Conservation (phyloP, 2,329 filamentous ascomycete genomes). For the Diatrype stigma region DNA sequence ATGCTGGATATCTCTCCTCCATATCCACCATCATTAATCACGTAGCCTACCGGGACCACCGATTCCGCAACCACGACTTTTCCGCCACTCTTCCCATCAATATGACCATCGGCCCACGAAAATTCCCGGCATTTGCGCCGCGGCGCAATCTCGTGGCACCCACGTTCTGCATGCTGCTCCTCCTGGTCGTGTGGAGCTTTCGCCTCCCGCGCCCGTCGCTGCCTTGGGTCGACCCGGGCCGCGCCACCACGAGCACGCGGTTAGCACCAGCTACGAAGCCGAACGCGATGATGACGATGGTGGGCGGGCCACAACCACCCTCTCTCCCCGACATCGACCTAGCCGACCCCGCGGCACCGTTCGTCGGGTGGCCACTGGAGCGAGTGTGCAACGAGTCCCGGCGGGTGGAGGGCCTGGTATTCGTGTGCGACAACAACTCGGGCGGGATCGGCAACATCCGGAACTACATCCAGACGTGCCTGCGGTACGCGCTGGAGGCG, state of each 20-base stretch:
- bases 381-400: conserved; percentile 39
- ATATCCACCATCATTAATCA: too few species aligned
- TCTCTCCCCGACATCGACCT: conserved; percentile 35
- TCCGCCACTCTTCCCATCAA: neutral
- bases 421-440: conserved; percentile 47
- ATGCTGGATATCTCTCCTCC: too few species aligned
- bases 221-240: conserved; percentile 16
- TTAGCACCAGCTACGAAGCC: conserved; percentile 4
- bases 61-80: too few species aligned
- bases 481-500: conserved; percentile 45
- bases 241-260: conserved; percentile 5
- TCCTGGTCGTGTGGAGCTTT: conserved; percentile 25
- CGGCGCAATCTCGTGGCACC: conserved; percentile 26
- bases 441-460: conserved; percentile 48
- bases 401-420: conserved; percentile 39
- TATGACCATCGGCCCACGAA: conserved; percentile 25
- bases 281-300: too few species aligned
- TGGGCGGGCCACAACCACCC: too few species aligned
- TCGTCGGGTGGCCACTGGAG: conserved; percentile 41
- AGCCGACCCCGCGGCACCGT: conserved; percentile 35
- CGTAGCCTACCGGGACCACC: too few species aligned
- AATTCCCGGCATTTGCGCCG: conserved; percentile 24
- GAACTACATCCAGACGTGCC: conserved; percentile 46
- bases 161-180: conserved; percentile 24
- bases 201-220: conserved; percentile 15